phyloP scores from a whole-genome alignment of 306 rosid genomes.

The Fragaria nilgerrensis region DNA sequence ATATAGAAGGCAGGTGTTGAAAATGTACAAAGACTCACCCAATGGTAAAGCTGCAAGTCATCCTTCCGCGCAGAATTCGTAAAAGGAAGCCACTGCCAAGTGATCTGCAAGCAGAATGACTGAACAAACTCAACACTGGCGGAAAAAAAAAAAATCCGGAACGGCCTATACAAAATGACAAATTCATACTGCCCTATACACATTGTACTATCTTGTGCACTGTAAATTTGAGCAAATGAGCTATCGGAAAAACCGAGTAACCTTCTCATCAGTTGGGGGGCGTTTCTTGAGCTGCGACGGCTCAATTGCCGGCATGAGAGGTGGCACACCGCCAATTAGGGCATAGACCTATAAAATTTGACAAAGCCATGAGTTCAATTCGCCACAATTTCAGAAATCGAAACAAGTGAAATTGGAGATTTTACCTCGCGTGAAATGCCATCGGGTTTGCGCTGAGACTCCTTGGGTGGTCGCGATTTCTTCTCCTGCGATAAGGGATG shows the following conservation, averaged over 20 bases:
- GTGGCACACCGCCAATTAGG: slow-evolving; percentile 88
- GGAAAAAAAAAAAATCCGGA: not conserved
- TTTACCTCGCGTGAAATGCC: slow-evolving; percentile 92
- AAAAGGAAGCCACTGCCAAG: slow-evolving; percentile 99
- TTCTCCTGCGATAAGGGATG: slow-evolving; percentile 59
- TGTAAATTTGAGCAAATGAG: not conserved
- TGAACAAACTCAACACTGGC: not conserved
- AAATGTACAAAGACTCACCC: slow-evolving; percentile 48
- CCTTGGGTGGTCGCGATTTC: slow-evolving; percentile 79
- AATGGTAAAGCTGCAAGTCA: slow-evolving; percentile 84
- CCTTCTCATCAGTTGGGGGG: slow-evolving; percentile 80
- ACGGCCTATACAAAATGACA: not conserved
- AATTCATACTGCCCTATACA: not conserved
- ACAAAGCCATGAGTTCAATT: slow-evolving; percentile 16
- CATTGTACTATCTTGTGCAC: not conserved
- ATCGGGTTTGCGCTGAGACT: slow-evolving; percentile 94
- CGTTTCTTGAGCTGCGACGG: slow-evolving; percentile 62
- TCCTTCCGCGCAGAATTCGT: slow-evolving; percentile 88
- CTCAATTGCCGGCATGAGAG: slow-evolving; percentile 89
- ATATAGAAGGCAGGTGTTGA: not conserved
- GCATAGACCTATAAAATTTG: slow-evolving; percentile 69
- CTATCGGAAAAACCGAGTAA: slow-evolving; percentile 2
- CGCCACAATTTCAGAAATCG: not conserved
- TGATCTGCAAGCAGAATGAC: slow-evolving; percentile 49
- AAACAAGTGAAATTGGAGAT: not conserved